These are phyloP conservation scores for Penicillium nordicum DNA, from an alignment of 2,329 filamentous ascomycete species.

Conservation along the genomic window DNA sequence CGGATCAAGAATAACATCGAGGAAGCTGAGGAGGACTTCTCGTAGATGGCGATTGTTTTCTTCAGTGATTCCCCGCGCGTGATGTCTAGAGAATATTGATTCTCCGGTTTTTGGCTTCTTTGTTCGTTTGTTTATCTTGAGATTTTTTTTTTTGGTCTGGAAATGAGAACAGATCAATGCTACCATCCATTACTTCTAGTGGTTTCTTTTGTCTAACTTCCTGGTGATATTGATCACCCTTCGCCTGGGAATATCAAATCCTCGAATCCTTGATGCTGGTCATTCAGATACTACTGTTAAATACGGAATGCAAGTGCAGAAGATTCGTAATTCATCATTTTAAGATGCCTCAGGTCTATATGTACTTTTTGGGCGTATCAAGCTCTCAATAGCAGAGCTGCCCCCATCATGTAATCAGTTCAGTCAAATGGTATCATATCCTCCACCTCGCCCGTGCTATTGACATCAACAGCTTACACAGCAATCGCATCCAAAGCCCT, in stretches of 20 bases:
- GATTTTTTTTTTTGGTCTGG: constrained; percentile 3
- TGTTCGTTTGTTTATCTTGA: constrained; percentile 3
- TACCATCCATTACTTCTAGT: background rate
- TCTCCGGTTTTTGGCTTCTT: constrained; percentile 11
- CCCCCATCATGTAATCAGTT: constrained; percentile 17
- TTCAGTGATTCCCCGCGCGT: constrained; percentile 23
- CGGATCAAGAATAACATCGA: constrained; percentile 82
- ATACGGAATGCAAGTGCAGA: constrained; percentile 4
- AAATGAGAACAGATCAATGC: constrained; percentile 5
- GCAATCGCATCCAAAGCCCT: constrained; percentile 42
- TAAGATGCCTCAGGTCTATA: constrained; percentile 28
- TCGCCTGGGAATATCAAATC: background rate
- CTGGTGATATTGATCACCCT: background rate
- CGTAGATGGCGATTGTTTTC: constrained; percentile 42
- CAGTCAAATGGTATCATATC: constrained; percentile 32
- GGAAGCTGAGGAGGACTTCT: constrained; percentile 65
- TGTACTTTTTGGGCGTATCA: constrained; percentile 26
- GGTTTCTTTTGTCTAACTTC: background rate
- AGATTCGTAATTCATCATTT: constrained; percentile 32
- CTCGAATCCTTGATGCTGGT: background rate
- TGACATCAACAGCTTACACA: constrained; percentile 13
- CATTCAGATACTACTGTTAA: background rate
- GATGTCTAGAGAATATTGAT: constrained; percentile 15
- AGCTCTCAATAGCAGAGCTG: constrained; percentile 4
- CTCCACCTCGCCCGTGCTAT: constrained; percentile 17